Evolutionary conservation across 2,329 filamentous ascomycete genomes (phyloP).

Genomic region (Orbilia brochopaga): DNA sequence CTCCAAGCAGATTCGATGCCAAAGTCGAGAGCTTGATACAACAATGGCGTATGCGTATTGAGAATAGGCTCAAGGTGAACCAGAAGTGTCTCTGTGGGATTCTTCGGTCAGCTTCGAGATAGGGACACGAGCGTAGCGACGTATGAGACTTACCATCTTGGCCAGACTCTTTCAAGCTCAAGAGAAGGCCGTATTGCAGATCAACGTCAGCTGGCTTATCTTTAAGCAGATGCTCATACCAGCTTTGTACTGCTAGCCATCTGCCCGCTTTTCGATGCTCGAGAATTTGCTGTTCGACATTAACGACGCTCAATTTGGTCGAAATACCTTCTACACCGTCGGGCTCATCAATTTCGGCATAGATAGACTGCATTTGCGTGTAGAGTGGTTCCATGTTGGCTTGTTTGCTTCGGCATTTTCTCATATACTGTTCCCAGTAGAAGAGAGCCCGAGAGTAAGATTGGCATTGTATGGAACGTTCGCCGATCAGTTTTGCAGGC

Average conservation of each 20-base stretch:
- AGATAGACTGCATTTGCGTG: constrained; percentile 85
- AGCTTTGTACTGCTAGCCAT: constrained; percentile 94
- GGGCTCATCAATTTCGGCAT: constrained; percentile 95
- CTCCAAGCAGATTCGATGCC: constrained; percentile 93
- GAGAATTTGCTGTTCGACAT: constrained; percentile 89
- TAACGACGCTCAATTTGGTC: constrained; percentile 80
- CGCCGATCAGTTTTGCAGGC: constrained; percentile 75
- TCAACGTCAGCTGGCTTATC: constrained; percentile 78
- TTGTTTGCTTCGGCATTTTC: constrained; percentile 62
- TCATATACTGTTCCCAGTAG: constrained; percentile 90
- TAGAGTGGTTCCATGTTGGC: constrained; percentile 70
- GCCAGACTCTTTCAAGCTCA: constrained; percentile 91
- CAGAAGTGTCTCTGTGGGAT: constrained; percentile 73
- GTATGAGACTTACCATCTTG: constrained; percentile 74
- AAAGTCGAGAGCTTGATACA: constrained; percentile 70
- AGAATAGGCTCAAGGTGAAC: constrained; percentile 84
- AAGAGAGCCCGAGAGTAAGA: constrained; percentile 92
- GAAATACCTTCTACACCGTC: constrained; percentile 96
- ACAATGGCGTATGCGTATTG: constrained; percentile 58
- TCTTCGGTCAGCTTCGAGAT: background rate
- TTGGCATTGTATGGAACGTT: constrained; percentile 87
- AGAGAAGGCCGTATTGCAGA: constrained; percentile 80
- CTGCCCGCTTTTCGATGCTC: constrained; percentile 90
- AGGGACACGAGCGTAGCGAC: background rate
- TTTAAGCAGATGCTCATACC: constrained; percentile 90